Base-by-base conservation (phyloP, 352 stramenopile species). In the Globisporangium solare region DNA sequence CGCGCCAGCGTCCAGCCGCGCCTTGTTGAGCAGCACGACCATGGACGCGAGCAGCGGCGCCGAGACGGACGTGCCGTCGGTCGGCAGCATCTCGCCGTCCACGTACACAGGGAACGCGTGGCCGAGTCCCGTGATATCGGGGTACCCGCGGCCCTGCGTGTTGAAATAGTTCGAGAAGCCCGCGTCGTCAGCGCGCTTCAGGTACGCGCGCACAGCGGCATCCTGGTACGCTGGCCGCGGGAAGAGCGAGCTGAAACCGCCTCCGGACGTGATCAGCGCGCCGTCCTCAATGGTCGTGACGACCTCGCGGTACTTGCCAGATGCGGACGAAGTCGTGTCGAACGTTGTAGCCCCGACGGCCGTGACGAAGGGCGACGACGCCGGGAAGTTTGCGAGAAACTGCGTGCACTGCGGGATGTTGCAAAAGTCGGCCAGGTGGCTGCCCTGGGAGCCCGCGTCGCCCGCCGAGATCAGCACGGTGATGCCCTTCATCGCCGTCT, bases 361-460 rank as follows among this genome's bases (percentile, higher is more conserved):
- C 12, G 80, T 86, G 21, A 87, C 78, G 52, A 78, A 92, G n/a
- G 83, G 83, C 11, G 80, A 92, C 5, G 83, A 87, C 11, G 74
- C 74, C 35, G 79, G 74, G 47, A 92, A 86, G 75, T 86, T 83
- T 31, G 75, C 66, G 43, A 86, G 57, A 55, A 86, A 89, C 32
- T 67, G 67, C 2, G 68, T 77, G 53, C 77, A 88, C 32, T 55
- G 41, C 15, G 52, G 42, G 15, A 74, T 58, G 21, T 61, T 56
- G 51, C 79, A 89, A 51, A 82, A 88, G 48, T 73, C 63, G 10
- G 68, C 64, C 6, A 92, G 54, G 52, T 74, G 66, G 45, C 75
- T 79, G 15, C 77, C 79, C 48, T 79, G 74, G 0, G 86, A 72
- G 2, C 82, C 82, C 10, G 67, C 74, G 61, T 92, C 82, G 0